A percentile compares a stretch with the other conserved stretches of the same genome.
phyloP scores from a whole-genome alignment of 768 basidiomycete species.

The Kwoniella sp. region DNA sequence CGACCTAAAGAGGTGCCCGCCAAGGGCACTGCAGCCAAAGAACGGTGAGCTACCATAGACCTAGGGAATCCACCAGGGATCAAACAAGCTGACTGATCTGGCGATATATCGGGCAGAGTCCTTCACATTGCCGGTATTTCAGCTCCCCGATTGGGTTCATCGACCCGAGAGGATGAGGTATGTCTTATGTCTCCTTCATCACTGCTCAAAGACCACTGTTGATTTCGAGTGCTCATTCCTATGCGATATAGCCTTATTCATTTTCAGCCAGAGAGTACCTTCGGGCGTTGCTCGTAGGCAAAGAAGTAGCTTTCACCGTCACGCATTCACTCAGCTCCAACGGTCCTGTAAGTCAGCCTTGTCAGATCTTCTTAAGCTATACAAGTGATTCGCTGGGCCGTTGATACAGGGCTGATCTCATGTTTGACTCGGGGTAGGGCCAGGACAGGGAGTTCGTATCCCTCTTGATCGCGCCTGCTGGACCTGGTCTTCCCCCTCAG shows the following conservation, averaged over 20 bases:
- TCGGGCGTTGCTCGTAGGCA: conserved; percentile 80
- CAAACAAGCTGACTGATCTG: neutral
- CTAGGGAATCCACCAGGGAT: conserved; percentile 1
- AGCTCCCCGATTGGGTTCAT: conserved; percentile 80
- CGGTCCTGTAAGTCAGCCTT: conserved; percentile 55
- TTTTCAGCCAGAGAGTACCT: conserved; percentile 92
- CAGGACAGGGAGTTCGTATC: conserved; percentile 53
- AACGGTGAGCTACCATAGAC: conserved; percentile 68
- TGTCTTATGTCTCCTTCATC: no score
- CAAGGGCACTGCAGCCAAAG: conserved; percentile 86
- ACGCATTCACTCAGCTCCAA: conserved; percentile 74
- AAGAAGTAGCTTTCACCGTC: conserved; percentile 81
- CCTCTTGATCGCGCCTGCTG: conserved; percentile 49
- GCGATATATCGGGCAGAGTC: conserved; percentile 61
- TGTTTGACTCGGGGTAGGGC: neutral
- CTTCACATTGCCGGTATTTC: conserved; percentile 85
- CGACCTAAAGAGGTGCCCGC: conserved; percentile 66
- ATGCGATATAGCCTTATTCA: conserved; percentile 70
- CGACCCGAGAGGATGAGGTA: conserved; percentile 86
- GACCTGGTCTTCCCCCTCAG: conserved; percentile 52
- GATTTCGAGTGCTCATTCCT: no score
- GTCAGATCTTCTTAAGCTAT: neutral
- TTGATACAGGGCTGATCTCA: no score
- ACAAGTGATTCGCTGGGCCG: no score
- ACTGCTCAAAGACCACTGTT: no score